Conservation (phyloP, 2,329 filamentous ascomycete genomes). For the Colletotrichum tofieldiae region DNA sequence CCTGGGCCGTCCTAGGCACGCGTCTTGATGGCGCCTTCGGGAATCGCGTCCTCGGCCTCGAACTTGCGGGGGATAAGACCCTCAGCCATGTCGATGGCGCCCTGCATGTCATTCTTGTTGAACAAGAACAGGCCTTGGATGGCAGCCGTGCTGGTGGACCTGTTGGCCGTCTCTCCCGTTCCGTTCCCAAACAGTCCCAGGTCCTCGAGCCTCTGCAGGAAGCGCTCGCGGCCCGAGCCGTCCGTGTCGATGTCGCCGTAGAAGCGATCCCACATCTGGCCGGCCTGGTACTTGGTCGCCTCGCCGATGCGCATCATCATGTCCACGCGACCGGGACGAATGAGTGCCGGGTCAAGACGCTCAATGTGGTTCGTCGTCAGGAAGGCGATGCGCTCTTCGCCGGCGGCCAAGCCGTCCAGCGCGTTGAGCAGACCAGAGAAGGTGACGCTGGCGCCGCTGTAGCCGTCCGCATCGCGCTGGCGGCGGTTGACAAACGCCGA, state of each 20-base stretch:
- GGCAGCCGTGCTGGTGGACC: slow-evolving; percentile 86
- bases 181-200: slow-evolving; percentile 79
- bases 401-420: slow-evolving; percentile 92
- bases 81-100: slow-evolving; percentile 86
- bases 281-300: slow-evolving; percentile 88
- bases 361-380: slow-evolving; percentile 96
- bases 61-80: slow-evolving; percentile 73
- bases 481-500: slow-evolving; percentile 89
- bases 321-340: slow-evolving; percentile 92
- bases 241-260: slow-evolving; percentile 85
- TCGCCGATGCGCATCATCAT: slow-evolving; percentile 93
- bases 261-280: slow-evolving; percentile 93
- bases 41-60: slow-evolving; percentile 61
- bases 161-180: slow-evolving; percentile 62
- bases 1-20: slow-evolving; percentile 49
- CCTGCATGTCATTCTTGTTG: slow-evolving; percentile 92
- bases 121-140: slow-evolving; percentile 96
- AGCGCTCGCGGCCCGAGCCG: slow-evolving; percentile 74
- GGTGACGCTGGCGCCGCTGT: slow-evolving; percentile 89
- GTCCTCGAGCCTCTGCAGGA: slow-evolving; percentile 79
- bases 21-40: slow-evolving; percentile 59
- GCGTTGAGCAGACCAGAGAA: slow-evolving; percentile 93
- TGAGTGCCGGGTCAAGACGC: slow-evolving; percentile 88
- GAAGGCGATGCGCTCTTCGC: slow-evolving; percentile 94
- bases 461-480: slow-evolving; percentile 85